Percentiles rank a stretch among this genome's conserved stretches.
Evolutionary conservation across 306 rosid species (phyloP).

Genomic region (Cicer chorassanicum): DNA sequence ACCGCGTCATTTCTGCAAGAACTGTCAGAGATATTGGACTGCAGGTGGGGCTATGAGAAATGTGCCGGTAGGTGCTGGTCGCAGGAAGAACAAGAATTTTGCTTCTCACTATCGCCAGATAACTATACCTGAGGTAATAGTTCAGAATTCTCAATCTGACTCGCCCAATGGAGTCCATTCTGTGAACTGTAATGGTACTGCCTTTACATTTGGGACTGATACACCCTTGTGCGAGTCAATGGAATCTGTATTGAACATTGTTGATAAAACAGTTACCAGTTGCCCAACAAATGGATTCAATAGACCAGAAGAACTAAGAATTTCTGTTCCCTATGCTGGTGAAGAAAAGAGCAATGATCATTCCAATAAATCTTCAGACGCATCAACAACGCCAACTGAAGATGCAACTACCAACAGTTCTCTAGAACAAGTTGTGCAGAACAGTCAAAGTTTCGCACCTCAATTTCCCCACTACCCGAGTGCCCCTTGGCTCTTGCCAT

Average conservation of each 20-base stretch:
- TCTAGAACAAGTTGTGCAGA: conserved; percentile 49
- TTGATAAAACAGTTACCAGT: conserved; percentile 42
- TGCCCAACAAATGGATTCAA: conserved; percentile 47
- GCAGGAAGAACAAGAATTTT: conserved; percentile 75
- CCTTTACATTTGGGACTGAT: conserved; percentile 65
- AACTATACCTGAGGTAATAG: conserved; percentile 54
- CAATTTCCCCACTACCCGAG: conserved; percentile 64
- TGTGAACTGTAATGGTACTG: conserved; percentile 53
- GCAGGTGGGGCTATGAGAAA: conserved; percentile 93
- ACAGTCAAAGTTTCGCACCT: conserved; percentile 54
- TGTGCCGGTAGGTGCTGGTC: conserved; percentile 88
- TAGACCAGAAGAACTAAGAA: conserved; percentile 47
- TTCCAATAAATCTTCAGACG: conserved; percentile 58
- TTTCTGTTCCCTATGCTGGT: conserved; percentile 39
- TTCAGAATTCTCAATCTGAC: conserved; percentile 45
- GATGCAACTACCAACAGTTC: conserved; percentile 40
- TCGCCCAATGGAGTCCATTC: conserved; percentile 48
- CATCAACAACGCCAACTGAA: conserved; percentile 57
- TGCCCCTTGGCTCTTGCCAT: conserved; percentile 61
- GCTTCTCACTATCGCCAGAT: conserved; percentile 61
- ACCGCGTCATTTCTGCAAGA: conserved; percentile 93
- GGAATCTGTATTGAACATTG: conserved; percentile 61
- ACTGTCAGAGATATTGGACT: conserved; percentile 92
- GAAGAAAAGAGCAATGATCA: conserved; percentile 58
- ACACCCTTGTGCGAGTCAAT: conserved; percentile 66